A percentile compares a stretch with the other conserved stretches of the same genome.
phyloP scores from a whole-genome alignment of 2,329 filamentous ascomycete genomes.

The Calonectria pauciramosa region DNA sequence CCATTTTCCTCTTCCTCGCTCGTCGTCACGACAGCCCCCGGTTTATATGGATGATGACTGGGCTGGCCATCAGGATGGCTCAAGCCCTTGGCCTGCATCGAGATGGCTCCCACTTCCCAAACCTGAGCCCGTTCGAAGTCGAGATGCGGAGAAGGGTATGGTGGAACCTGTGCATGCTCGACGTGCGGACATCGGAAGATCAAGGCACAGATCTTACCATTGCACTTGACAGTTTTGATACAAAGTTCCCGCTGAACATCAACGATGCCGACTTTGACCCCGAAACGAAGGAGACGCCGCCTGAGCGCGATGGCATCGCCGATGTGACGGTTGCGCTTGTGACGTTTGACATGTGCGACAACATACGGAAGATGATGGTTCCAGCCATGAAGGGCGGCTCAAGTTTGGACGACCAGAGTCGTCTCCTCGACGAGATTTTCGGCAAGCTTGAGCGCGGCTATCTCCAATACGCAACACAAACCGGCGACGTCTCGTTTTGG shows the following conservation, averaged over 20 bases:
- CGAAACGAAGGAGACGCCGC: constrained; percentile 61
- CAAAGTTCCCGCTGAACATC: constrained; percentile 68
- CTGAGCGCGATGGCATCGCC: constrained; percentile 64
- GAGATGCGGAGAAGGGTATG: constrained; percentile 75
- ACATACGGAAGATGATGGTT: constrained; percentile 55
- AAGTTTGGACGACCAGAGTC: constrained; percentile 56
- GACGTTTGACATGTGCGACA: constrained; percentile 52
- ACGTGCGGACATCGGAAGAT: constrained; percentile 72
- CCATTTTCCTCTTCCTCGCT: constrained; percentile 69
- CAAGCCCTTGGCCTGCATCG: constrained; percentile 69
- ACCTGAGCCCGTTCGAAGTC: constrained; percentile 70
- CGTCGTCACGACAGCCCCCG: constrained; percentile 65
- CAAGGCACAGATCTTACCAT: constrained; percentile 67
- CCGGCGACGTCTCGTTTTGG: constrained; percentile 53
- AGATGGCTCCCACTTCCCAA: constrained; percentile 66
- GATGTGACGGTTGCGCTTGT: constrained; percentile 63
- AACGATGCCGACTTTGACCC: constrained; percentile 67
- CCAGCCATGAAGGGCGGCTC: constrained; percentile 45
- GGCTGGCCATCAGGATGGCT: constrained; percentile 70
- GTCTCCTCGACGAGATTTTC: constrained; percentile 61
- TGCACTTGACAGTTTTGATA: constrained; percentile 62
- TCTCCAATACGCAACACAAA: constrained; percentile 53
- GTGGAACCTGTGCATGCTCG: constrained; percentile 72
- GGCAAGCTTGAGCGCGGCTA: constrained; percentile 58
- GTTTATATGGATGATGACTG: constrained; percentile 75